phyloP scores from a whole-genome alignment of 257 asterid genomes.

The Thymus mandschuricus region DNA sequence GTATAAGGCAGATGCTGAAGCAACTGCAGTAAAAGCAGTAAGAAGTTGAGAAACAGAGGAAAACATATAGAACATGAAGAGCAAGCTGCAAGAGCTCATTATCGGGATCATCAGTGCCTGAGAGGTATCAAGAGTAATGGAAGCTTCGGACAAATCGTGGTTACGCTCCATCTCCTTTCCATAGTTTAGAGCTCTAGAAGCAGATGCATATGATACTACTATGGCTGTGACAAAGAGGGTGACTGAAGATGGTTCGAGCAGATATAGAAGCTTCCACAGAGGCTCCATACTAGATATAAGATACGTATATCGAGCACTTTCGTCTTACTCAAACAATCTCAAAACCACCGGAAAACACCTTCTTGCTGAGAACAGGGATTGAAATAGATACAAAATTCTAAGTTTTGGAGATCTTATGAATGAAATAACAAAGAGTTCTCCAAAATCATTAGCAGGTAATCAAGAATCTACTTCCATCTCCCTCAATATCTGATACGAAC shows the following conservation, averaged over 20 bases:
- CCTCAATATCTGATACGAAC: conserved; percentile 14
- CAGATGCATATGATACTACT: conserved; percentile 80
- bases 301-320: conserved; percentile 13
- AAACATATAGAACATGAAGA: conserved; percentile 93
- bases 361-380: background rate
- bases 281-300: conserved; percentile 59
- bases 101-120: conserved; percentile 95
- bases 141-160: conserved; percentile 83
- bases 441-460: background rate
- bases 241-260: conserved; percentile 82
- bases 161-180: conserved; percentile 96
- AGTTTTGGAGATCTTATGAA: conserved; percentile 1
- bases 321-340: conserved; percentile 1
- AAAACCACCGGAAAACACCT: conserved; percentile 12
- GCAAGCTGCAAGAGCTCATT: conserved; percentile 96
- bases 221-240: conserved; percentile 81
- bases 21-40: conserved; percentile 85
- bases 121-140: conserved; percentile 88
- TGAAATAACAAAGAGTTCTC: conserved; percentile 9
- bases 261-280: conserved; percentile 68
- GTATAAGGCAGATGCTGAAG: conserved; percentile 86
- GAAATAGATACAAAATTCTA: background rate
- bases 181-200: conserved; percentile 78
- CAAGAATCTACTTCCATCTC: conserved; percentile 10
- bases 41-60: conserved; percentile 91